Conservation (phyloP, 225 moss, liverwort and hornwort species). For the Sphagnum tenellum region DNA sequence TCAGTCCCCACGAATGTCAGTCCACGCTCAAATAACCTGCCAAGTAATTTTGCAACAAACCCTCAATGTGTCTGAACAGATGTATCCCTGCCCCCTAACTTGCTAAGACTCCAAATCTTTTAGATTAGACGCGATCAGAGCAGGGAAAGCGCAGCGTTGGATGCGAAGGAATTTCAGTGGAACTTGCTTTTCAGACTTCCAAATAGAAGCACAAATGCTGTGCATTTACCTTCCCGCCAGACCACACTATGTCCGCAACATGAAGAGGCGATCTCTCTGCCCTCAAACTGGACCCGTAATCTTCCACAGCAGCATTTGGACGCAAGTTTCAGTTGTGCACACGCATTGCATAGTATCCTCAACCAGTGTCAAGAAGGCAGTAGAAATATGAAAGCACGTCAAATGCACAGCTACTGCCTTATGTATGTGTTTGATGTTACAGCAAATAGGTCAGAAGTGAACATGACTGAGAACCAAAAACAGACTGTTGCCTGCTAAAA, state of each 20-base stretch:
- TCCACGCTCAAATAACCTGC: conserved; percentile 93
- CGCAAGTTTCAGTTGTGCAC: conserved; percentile 86
- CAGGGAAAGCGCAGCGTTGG: conserved; percentile 69
- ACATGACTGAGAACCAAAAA: conserved; percentile 28
- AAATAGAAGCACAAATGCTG: conserved; percentile 99
- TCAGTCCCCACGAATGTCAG: conserved; percentile 77
- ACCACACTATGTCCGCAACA: conserved; percentile 86
- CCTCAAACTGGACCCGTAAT: conserved; percentile 99
- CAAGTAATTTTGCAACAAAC: conserved; percentile 19
- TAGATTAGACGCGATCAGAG: conserved; percentile 93
- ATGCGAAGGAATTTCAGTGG: conserved; percentile 97
- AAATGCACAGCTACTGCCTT: conserved; percentile 34
- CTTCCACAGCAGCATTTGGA: conserved; percentile 99
- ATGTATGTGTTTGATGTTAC: conserved; percentile 30
- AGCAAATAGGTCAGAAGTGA: conserved; percentile 30
- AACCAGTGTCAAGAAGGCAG: conserved; percentile 63
- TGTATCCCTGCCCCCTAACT: conserved; percentile 19
- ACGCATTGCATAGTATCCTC: conserved; percentile 62
- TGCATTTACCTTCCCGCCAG: conserved; percentile 99
- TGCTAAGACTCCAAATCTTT: conserved; percentile 61
- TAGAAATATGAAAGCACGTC: conserved; percentile 23
- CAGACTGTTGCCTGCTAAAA: conserved; percentile 20
- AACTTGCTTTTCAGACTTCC: conserved; percentile 99
- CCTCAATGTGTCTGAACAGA: conserved; percentile 25
- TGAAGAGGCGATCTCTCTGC: conserved; percentile 97